phyloP scores from a whole-genome alignment of 2,329 filamentous ascomycete species.

The Hypoxylon sp. region DNA sequence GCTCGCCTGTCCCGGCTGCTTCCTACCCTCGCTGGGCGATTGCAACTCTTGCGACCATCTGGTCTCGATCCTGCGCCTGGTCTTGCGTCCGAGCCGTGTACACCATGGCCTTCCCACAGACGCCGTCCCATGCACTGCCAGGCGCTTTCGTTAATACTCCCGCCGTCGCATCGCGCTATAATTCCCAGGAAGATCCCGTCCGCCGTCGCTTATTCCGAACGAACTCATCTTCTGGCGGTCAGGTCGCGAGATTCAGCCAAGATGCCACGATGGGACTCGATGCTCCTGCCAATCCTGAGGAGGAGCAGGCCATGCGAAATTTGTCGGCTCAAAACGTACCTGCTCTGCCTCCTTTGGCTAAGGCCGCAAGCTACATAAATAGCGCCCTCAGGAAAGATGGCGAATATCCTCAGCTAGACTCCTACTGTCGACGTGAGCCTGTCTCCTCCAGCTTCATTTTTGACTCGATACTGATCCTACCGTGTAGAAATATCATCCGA shows the following conservation, averaged over 20 bases:
- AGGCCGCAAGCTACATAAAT: slow-evolving; percentile 85
- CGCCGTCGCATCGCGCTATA: slow-evolving; percentile 62
- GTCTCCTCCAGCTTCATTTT: slow-evolving; percentile 21
- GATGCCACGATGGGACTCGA: slow-evolving; percentile 31
- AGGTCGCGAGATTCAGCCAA: slow-evolving; percentile 28
- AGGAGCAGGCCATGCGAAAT: slow-evolving; percentile 39
- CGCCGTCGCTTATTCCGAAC: slow-evolving; percentile 60
- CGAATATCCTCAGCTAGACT: slow-evolving; percentile 87
- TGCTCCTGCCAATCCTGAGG: slow-evolving; percentile 27
- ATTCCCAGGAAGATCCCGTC: slow-evolving; percentile 54
- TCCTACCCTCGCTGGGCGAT: slow-evolving; percentile 26
- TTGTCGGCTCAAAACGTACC: slow-evolving; percentile 45
- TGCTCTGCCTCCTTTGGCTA: slow-evolving; percentile 66
- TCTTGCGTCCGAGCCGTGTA: slow-evolving; percentile 19
- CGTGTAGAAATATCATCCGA: slow-evolving; percentile 82
- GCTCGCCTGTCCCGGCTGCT: slow-evolving; percentile 40
- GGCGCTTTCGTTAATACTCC: slow-evolving; percentile 81
- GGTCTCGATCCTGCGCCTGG: slow-evolving; percentile 18
- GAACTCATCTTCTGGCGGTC: slow-evolving; percentile 19
- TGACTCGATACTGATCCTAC: slow-evolving; percentile 39
- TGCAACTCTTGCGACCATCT: slow-evolving; percentile 3
- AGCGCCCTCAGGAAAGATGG: slow-evolving; percentile 77
- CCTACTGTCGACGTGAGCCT: slow-evolving; percentile 83
- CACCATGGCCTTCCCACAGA: slow-evolving; percentile 62
- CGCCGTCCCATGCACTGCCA: slow-evolving; percentile 76